These are phyloP conservation scores for Angomonas ambiguus DNA, from an alignment of 208 protist species.

Conservation along the genomic window DNA sequence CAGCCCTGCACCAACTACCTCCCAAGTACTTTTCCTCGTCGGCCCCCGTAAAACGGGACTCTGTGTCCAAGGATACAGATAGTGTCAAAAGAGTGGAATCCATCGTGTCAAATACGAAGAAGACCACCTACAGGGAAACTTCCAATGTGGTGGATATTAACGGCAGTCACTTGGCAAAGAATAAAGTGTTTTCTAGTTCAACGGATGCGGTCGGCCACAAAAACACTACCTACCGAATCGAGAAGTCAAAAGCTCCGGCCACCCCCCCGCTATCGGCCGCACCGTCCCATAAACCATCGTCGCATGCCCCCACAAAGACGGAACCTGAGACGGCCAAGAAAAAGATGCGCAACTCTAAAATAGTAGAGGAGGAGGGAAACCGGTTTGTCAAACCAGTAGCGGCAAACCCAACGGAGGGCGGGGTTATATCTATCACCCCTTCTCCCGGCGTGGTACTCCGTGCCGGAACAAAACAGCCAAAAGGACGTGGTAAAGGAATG, in stretches of 20 bases:
- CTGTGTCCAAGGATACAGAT: neutral
- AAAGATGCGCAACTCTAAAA: neutral
- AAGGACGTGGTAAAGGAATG: neutral
- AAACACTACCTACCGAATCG: neutral
- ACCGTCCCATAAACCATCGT: neutral
- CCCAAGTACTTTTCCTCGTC: constrained; percentile 7
- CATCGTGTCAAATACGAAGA: neutral
- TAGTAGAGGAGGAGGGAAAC: neutral
- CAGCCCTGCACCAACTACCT: constrained; percentile 5
- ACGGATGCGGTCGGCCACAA: neutral
- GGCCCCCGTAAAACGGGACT: neutral
- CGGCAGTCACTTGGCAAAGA: neutral
- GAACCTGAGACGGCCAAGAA: neutral
- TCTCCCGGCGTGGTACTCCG: neutral
- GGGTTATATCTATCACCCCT: neutral
- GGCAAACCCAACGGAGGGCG: neutral
- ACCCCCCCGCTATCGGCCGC: neutral
- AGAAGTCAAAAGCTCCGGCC: neutral
- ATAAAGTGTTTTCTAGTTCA: neutral
- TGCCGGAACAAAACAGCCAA: neutral
- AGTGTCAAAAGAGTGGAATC: neutral
- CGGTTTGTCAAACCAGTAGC: neutral
- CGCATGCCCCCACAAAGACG: neutral
- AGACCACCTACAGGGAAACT: neutral
- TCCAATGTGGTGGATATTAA: neutral